These are phyloP conservation scores for Hippophae tibetana DNA, from an alignment of 306 rosid species.

Conservation along the genomic window DNA sequence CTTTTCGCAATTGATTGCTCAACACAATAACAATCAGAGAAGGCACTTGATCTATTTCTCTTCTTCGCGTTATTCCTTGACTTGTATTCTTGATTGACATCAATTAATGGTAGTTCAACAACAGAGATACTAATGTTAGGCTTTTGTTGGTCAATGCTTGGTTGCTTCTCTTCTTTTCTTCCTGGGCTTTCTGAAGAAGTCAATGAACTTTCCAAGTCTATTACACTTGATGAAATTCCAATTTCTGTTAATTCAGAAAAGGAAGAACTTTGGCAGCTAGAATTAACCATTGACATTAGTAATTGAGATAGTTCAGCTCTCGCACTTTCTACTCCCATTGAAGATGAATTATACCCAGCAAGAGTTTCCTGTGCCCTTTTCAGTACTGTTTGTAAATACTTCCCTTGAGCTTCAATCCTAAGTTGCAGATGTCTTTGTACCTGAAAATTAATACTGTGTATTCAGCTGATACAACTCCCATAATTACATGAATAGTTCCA, in stretches of 20 bases:
- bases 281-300: constrained; percentile 47
- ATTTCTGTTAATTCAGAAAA: constrained; percentile 49
- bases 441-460: neutral
- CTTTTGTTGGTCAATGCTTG: too few species aligned
- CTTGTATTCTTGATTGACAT: too few species aligned
- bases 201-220: constrained; percentile 9
- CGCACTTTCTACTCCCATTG: constrained; percentile 54
- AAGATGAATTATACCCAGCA: constrained; percentile 49
- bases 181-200: too few species aligned
- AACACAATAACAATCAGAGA: too few species aligned
- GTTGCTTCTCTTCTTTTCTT: constrained; percentile 31
- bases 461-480: too few species aligned
- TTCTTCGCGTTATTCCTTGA: too few species aligned
- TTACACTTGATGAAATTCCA: too few species aligned
- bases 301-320: constrained; percentile 75
- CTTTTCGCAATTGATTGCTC: too few species aligned
- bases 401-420: constrained; percentile 91
- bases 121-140: too few species aligned
- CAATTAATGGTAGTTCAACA: too few species aligned
- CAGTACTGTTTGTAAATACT: constrained; percentile 71
- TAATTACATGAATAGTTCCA: too few species aligned
- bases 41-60: too few species aligned
- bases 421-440: constrained; percentile 86
- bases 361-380: constrained; percentile 78
- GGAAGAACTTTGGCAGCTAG: constrained; percentile 54